Evolutionary conservation across 306 rosid species (phyloP), one percentile per base, ranked within the genome.

Genomic region (Arachis stenosperma): DNA sequence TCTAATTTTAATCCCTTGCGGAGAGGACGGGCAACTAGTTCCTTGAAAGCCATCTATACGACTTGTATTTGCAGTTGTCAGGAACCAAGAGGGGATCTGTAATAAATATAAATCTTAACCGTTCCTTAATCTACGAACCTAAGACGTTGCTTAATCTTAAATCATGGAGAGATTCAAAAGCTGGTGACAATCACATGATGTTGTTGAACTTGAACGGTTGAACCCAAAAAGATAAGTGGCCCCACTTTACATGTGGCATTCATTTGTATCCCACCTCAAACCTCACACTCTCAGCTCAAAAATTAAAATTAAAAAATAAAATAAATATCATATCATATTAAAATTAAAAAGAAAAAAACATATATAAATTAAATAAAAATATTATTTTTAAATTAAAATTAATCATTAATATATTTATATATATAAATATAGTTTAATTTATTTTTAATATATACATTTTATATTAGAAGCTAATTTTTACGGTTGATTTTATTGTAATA

Each of bases 231-330:
- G 88, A 87, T 80, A 72, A 71, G 71, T 75, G 83, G 54, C 61
- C 15, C 53, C 6, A 11, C 3, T 72, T 48, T 75, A 78, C 87
- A 82, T 56, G 91, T 78, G 86, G 86, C 88, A 81, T 27, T 64
- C 12, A 30, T 53, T n/a, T 10, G 43, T 15, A 79, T 48, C 47
- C 47, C 83, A 69, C 39, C 65, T 63, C 51, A 60, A 36, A 33
- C 22, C 51, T 46, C 51, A 1, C 51, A 48, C 54, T 63, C 51
- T 40, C 27, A 6, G 9, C 46, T 42, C 46, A 42, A 33, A 33
- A 33, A 33, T 42, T 6, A 42, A 42, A 22, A 22, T 22, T 22
- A 22, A 22, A 22, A 22, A 22, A 22, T 22, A 22, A 22, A 22
- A 22, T 42, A 42, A 42, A 6, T 42, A 6, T 42, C 46, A 42